phyloP scores from a whole-genome alignment of 495 filamentous ascomycete species.

The Thermothielavioides terrestris region DNA sequence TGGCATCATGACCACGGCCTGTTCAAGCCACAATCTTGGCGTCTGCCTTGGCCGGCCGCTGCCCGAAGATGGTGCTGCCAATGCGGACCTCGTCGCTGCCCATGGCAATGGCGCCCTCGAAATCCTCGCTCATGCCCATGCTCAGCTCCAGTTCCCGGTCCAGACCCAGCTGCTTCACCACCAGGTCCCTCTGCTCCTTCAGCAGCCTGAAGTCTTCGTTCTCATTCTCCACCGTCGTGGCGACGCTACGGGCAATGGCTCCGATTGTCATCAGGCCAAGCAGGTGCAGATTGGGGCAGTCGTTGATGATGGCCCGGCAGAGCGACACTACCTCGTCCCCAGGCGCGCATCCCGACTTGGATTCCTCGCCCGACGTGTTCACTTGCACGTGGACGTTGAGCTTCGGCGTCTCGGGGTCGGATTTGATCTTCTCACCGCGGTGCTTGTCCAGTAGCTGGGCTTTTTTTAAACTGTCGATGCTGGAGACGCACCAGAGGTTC shows the following conservation, averaged over 20 bases:
- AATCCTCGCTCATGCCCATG: constrained; percentile 89
- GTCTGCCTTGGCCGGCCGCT: constrained; percentile 63
- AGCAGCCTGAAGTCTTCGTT: constrained; percentile 83
- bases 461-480: constrained; percentile 81
- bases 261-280: constrained; percentile 95
- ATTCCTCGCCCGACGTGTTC: constrained; percentile 84
- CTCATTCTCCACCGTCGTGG: constrained; percentile 59
- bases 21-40: constrained; percentile 52
- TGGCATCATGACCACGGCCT: no score
- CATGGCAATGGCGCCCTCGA: constrained; percentile 74
- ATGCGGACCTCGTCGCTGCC: constrained; percentile 93
- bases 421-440: constrained; percentile 46
- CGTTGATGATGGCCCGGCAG: constrained; percentile 54
- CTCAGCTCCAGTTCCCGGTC: constrained; percentile 45
- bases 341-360: constrained; percentile 75
- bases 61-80: constrained; percentile 87
- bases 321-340: constrained; percentile 48
- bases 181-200: constrained; percentile 57
- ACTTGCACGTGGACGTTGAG: constrained; percentile 83
- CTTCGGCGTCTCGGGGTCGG: constrained; percentile 28
- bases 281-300: constrained; percentile 64
- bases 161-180: constrained; percentile 39
- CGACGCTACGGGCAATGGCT: constrained; percentile 73
- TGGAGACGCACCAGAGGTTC: constrained; percentile 89
- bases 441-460: constrained; percentile 71